phyloP scores from a whole-genome alignment of 2,329 filamentous ascomycete species.

The Geosmithia putterillii region DNA sequence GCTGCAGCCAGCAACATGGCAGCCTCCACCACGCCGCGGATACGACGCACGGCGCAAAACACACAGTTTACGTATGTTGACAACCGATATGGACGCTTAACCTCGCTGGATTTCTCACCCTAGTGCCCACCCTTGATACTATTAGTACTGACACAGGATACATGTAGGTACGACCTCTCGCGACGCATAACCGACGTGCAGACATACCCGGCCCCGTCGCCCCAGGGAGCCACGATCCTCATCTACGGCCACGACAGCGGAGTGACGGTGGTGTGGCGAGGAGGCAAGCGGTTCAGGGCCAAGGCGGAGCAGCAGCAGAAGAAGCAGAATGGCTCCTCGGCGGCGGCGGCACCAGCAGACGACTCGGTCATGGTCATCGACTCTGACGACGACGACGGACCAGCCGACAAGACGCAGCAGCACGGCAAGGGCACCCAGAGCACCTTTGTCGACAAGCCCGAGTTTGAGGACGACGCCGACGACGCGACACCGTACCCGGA shows the following conservation, averaged over 20 bases:
- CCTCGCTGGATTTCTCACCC: background rate
- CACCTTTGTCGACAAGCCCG: slow-evolving; percentile 38
- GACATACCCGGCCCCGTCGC: slow-evolving; percentile 47
- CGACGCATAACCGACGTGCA: slow-evolving; percentile 47
- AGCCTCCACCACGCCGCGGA: slow-evolving; percentile 20
- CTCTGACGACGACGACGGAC: slow-evolving; percentile 43
- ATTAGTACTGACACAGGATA: slow-evolving; percentile 1
- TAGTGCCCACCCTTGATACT: background rate
- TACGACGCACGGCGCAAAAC: slow-evolving; percentile 35
- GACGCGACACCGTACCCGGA: slow-evolving; percentile 39
- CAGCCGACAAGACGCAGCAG: slow-evolving; percentile 18
- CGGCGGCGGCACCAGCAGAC: slow-evolving; percentile 13
- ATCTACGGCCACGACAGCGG: slow-evolving; percentile 54
- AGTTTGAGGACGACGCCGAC: slow-evolving; percentile 40
- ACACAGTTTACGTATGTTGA: slow-evolving; percentile 33
- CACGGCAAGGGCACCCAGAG: background rate
- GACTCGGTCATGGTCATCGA: slow-evolving; percentile 51
- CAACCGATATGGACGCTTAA: background rate
- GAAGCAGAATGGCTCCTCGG: slow-evolving; percentile 39
- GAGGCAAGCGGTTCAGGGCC: slow-evolving; percentile 45
- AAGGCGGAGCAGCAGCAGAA: slow-evolving; percentile 18
- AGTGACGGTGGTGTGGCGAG: slow-evolving; percentile 48
- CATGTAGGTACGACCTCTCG: slow-evolving; percentile 47
- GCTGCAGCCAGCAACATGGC: slow-evolving; percentile 13
- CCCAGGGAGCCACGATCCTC: slow-evolving; percentile 51